phyloP scores from a whole-genome alignment of 139 green algal species.

The Limnomonas spitsbergensis region DNA sequence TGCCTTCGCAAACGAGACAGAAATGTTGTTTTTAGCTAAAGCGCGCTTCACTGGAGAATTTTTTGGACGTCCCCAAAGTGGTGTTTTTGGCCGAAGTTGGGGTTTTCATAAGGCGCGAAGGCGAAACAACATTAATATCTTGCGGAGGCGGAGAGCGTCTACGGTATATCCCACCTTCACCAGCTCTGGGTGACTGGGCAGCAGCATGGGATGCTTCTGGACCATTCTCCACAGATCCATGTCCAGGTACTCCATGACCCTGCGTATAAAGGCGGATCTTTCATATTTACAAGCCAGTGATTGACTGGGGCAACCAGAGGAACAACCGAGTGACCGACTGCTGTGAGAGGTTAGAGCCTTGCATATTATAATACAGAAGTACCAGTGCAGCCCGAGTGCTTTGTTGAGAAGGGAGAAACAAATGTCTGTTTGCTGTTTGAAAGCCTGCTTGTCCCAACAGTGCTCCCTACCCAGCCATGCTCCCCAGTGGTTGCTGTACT shows the following conservation, averaged over 20 bases:
- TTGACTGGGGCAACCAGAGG: background rate
- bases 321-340: background rate
- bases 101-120: too few species aligned
- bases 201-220: constrained; percentile 66
- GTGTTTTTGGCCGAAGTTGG: too few species aligned
- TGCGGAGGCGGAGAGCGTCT: too few species aligned
- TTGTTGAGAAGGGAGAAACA: too few species aligned
- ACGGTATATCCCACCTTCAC: constrained; percentile 22
- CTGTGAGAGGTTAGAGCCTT: background rate
- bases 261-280: constrained; percentile 26
- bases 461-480: background rate
- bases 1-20: too few species aligned
- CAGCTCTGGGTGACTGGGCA: constrained; percentile 15
- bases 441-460: too few species aligned
- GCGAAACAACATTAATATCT: too few species aligned
- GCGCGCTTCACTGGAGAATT: too few species aligned
- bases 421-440: too few species aligned
- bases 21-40: too few species aligned
- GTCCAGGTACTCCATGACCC: constrained; percentile 91
- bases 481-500: constrained; percentile 16
- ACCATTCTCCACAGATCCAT: constrained; percentile 89
- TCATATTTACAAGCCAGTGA: background rate
- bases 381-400: background rate
- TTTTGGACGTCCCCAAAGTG: too few species aligned
- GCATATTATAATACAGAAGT: background rate